Evolutionary conservation across 2,329 filamentous ascomycete genomes (phyloP), one percentile per base, ranked within the genome.

Genomic region (Penicillium sp.): DNA sequence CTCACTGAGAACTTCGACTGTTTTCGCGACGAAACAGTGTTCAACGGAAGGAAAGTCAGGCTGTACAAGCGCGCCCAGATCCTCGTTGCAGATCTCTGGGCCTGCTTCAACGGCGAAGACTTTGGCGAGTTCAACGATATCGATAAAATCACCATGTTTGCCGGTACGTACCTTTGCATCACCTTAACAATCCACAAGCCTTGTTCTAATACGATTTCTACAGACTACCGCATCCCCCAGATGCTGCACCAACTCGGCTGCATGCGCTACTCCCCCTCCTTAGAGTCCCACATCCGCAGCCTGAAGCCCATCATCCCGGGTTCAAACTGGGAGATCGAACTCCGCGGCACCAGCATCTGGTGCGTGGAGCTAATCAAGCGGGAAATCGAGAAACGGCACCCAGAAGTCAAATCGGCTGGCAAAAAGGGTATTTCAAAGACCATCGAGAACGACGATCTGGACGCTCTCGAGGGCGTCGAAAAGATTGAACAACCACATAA

Each of bases 91-190:
- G 95, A 99, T 76, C 76, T 98, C 0, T 99, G 96, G 96, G 96
- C 95, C 5, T 96, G 93, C 65, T 98, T 98, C 75, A 87, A 94
- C 57, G 93, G 92, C 50, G 83, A 89, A 68, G 84, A 86, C 28
- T 93, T 89, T 72, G 96, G 95, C 35, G 82, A 85, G 30, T 99
- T 99, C 77, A 75, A 87, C 60, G 95, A 99, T 74, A 97, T 99
- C 70, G 90, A 95, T 79, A 92, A 93, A 75, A 90, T 99, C 71
- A 99, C 95, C 63, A 98, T 98, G 89, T 99, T 99, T 81, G 93
- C 95, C 73, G 85, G 84, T 85, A 76, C 47, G 68, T 37, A 26
- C 13, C 19, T 13, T 17, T 13, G 6, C 4, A 24, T 5, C 8
- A 26, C 10, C 6, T 5, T 12, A 24, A 8, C 12, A 33, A 22